A percentile compares a stretch with the other conserved stretches of the same genome.
These are phyloP conservation scores for Rhizophlyctis rosea DNA, from an alignment of 192 early-diverging fungal species.

Conservation along the genomic window DNA sequence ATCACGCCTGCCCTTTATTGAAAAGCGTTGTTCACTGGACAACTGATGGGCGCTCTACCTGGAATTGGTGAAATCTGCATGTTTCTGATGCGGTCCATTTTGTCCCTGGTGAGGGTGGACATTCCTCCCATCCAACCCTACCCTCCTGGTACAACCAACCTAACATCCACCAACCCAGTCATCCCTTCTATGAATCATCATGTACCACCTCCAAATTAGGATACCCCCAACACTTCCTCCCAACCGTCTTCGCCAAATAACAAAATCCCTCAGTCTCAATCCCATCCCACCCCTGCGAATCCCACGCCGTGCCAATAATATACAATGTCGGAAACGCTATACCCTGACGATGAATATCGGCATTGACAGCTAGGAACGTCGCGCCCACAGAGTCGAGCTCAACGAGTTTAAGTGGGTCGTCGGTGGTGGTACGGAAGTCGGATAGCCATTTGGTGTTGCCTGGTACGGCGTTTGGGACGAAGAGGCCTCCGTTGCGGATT, in stretches of 20 bases:
- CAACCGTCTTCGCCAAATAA: slow-evolving; percentile 31
- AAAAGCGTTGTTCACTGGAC: too few species aligned
- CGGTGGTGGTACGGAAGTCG: too few species aligned
- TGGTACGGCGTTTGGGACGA: slow-evolving; percentile 1
- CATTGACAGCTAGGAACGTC: slow-evolving; percentile 32
- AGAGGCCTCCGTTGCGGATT: neutral
- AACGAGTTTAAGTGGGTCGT: slow-evolving; percentile 2
- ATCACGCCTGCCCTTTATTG: too few species aligned
- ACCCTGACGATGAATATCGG: slow-evolving; percentile 31
- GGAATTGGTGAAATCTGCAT: too few species aligned
- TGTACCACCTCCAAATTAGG: slow-evolving; percentile 17
- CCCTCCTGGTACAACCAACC: too few species aligned
- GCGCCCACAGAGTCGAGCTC: slow-evolving; percentile 37
- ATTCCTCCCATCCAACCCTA: too few species aligned
- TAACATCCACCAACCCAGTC: too few species aligned
- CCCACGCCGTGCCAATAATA: slow-evolving; percentile 32
- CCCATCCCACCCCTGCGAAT: slow-evolving; percentile 36
- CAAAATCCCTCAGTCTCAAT: slow-evolving; percentile 44
- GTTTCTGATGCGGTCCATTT: too few species aligned
- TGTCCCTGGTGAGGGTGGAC: too few species aligned
- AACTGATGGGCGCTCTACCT: too few species aligned
- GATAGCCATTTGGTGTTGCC: neutral
- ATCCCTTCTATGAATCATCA: too few species aligned
- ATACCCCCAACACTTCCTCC: slow-evolving; percentile 40
- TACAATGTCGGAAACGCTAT: slow-evolving; percentile 29